phyloP scores from a whole-genome alignment of 768 basidiomycete genomes.

The Panellus pusillus region DNA sequence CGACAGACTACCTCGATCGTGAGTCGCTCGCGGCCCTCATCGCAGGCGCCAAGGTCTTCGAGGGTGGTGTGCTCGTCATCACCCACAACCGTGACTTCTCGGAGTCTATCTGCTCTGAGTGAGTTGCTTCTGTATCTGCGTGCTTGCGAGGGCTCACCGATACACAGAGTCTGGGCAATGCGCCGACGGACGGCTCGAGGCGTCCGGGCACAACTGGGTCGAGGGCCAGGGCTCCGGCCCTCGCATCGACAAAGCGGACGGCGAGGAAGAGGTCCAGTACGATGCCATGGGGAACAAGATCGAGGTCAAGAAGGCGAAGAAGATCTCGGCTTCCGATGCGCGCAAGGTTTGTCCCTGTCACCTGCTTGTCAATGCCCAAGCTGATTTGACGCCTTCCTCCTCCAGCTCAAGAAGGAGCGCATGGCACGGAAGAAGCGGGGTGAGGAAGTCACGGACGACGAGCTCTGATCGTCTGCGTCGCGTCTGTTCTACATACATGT shows the following conservation, averaged over 20 bases:
- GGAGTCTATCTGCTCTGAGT: slow-evolving; percentile 93
- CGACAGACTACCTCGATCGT: slow-evolving; percentile 93
- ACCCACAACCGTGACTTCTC: slow-evolving; percentile 99
- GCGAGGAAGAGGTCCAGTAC: slow-evolving; percentile 86
- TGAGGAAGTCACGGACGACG: slow-evolving; percentile 74
- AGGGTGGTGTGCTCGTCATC: slow-evolving; percentile 97
- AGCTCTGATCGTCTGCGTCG: slow-evolving; percentile 39
- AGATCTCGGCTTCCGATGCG: slow-evolving; percentile 77
- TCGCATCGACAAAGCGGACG: slow-evolving; percentile 92
- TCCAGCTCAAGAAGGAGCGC: slow-evolving; percentile 86
- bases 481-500: slow-evolving; percentile 10
- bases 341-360: slow-evolving; percentile 60
- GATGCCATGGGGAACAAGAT: slow-evolving; percentile 99
- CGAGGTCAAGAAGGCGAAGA: slow-evolving; percentile 82
- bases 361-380: slow-evolving; percentile 2
- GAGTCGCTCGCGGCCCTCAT: slow-evolving; percentile 99
- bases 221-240: slow-evolving; percentile 96
- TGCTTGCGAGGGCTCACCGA: background rate
- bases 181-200: slow-evolving; percentile 93
- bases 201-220: slow-evolving; percentile 99
- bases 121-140: slow-evolving; percentile 12
- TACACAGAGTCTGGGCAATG: slow-evolving; percentile 91
- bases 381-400: slow-evolving; percentile 3
- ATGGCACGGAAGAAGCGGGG: slow-evolving; percentile 88
- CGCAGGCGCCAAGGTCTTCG: slow-evolving; percentile 93